A percentile compares a stretch with the other conserved stretches of the same genome.
Evolutionary conservation across 116 monocot genomes (phyloP).

Genomic region (Papilionanthe hybrid): DNA sequence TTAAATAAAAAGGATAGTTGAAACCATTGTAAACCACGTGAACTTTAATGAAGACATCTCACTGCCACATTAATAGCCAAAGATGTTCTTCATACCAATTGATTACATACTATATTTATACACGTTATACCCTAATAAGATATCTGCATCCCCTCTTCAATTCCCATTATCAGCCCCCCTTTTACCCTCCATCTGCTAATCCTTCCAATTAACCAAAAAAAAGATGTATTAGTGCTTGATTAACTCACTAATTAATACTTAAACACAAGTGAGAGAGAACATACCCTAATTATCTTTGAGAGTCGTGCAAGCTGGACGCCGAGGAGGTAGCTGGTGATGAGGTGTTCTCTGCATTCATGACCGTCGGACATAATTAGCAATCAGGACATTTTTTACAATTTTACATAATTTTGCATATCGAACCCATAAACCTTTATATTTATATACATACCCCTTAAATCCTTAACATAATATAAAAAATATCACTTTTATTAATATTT

Average conservation of each 20-base stretch:
- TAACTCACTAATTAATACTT: not conserved
- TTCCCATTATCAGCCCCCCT: not conserved
- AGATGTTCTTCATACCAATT: not conserved
- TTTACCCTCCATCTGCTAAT: not conserved
- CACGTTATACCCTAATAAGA: not conserved
- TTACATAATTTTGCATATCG: not conserved
- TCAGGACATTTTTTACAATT: not conserved
- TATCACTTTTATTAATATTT: too few species aligned
- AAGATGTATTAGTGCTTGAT: not conserved
- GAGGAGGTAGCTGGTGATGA: slow-evolving; percentile 7
- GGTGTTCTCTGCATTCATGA: slow-evolving; percentile 53
- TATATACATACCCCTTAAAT: too few species aligned
- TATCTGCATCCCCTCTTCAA: not conserved
- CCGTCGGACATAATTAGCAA: slow-evolving; percentile 1
- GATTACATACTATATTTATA: not conserved
- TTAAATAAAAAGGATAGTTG: not conserved
- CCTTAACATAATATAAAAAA: too few species aligned
- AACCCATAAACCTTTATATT: not conserved
- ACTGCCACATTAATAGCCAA: not conserved
- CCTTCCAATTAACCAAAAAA: not conserved
- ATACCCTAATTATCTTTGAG: slow-evolving; percentile 5
- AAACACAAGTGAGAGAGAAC: not conserved
- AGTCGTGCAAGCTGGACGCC: slow-evolving; percentile 6
- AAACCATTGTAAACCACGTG: not conserved
- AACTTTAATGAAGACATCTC: not conserved